Evolutionary conservation across 2,329 filamentous ascomycete genomes (phyloP), one percentile per base, ranked within the genome.

Genomic region (Cercospora zeina): DNA sequence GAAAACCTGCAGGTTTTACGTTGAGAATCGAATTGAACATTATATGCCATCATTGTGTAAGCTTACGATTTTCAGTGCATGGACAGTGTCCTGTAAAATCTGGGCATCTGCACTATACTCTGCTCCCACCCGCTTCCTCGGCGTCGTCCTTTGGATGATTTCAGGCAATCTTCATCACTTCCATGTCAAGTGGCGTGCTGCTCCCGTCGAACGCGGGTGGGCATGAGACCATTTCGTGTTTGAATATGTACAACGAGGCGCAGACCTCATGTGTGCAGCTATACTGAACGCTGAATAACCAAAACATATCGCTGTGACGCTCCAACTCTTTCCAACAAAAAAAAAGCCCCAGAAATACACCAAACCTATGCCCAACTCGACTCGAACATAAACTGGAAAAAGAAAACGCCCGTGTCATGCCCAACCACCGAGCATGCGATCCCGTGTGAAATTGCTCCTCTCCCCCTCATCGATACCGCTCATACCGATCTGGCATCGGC

Each of bases 401-500:
- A 27, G 6, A 27, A n/a, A n/a, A 30, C 24, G 11, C 24, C 47
- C 11, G 34, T 10, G 8, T 21, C 31, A 37, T 24, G 19, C 53
- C n/a, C 34, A 10, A 16, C 8, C 36, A 27, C 24, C 24, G 19
- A 2, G n/a, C 24, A 42, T 42, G 33, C 27, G 11, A 31, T 31
- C 10, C 0, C 13, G 11, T 14, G 1, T 10, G 24, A 1, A n/a
- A 14, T 19, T 27, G 9, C 9, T 49, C 21, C 11, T 6, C 4
- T 19, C 6, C 34, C 2, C 1, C 37, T 59, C 59, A 51, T 61
- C 57, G 45, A 57, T 61, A 61, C n/a, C 50, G 36, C 4, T 59
- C 37, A 59, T 61, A 61, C 2, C 50, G 36, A 24, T 59, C 37
- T 1, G 65, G 64, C 68, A 69, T 67, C 8, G 69, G 70, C 27